These are phyloP conservation scores for Diatrype stigma DNA, from an alignment of 2,329 filamentous ascomycete genomes.

Conservation along the genomic window DNA sequence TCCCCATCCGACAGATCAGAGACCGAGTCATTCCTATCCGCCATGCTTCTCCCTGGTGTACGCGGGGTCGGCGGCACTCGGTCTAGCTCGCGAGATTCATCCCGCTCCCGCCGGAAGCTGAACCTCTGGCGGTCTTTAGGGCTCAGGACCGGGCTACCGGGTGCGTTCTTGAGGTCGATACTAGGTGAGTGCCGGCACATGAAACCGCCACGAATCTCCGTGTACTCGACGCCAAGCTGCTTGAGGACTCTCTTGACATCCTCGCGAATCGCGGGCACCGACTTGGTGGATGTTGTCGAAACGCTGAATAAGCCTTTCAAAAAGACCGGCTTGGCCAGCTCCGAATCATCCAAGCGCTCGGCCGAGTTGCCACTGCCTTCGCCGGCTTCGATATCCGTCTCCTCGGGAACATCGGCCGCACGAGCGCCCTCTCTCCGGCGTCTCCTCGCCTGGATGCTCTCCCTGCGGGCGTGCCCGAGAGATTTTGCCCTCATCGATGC, in stretches of 20 bases:
- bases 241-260: conserved; percentile 89
- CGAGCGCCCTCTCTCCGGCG: conserved; percentile 67
- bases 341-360: conserved; percentile 61
- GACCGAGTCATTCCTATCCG: conserved; percentile 74
- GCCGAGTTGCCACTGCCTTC: conserved; percentile 58
- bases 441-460: conserved; percentile 87
- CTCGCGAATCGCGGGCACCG: conserved; percentile 75
- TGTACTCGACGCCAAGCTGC: conserved; percentile 84
- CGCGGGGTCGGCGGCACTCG: conserved; percentile 45
- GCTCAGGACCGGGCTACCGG: conserved; percentile 52
- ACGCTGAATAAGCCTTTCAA: conserved; percentile 97
- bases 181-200: conserved; percentile 83
- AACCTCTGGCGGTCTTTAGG: conserved; percentile 71
- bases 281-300: conserved; percentile 90
- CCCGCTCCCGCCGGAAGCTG: conserved; percentile 73
- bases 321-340: conserved; percentile 88
- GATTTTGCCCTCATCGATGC: conserved; percentile 77
- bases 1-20: conserved; percentile 77
- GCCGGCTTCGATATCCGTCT: conserved; percentile 77
- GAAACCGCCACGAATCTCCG: conserved; percentile 91
- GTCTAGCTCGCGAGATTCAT: conserved; percentile 65
- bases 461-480: conserved; percentile 79
- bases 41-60: conserved; percentile 41
- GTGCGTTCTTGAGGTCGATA: conserved; percentile 74
- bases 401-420: conserved; percentile 80